Conservation (phyloP, 108 stramenopile genomes). For the Nitzschia palea region DNA sequence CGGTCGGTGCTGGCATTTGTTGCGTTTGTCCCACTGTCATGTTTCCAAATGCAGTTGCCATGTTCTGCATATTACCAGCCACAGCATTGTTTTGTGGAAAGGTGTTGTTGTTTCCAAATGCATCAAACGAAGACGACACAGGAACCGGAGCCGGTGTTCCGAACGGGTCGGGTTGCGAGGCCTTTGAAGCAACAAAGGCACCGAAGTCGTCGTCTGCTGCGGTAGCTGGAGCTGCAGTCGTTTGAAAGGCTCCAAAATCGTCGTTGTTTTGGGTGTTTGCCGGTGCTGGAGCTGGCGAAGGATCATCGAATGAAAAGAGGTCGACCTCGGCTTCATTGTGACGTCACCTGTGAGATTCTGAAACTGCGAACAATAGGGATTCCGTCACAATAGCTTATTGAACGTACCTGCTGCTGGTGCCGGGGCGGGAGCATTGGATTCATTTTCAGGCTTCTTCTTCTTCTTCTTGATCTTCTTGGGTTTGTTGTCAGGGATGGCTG, state of each 20-base stretch:
- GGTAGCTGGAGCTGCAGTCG: slow-evolving; percentile 38
- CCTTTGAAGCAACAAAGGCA: slow-evolving; percentile 33
- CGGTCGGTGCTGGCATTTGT: slow-evolving; percentile 1
- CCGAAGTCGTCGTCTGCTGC: slow-evolving; percentile 47
- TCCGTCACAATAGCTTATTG: not conserved
- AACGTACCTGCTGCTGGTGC: slow-evolving; percentile 51
- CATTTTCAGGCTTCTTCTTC: slow-evolving; percentile 59
- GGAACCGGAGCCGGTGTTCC: slow-evolving; percentile 34
- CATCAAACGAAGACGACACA: slow-evolving; percentile 53
- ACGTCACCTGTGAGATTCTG: no score
- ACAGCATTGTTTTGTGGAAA: slow-evolving; percentile 3
- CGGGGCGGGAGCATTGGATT: slow-evolving; percentile 26
- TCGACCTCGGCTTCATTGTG: slow-evolving; percentile 49
- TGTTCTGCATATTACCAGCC: slow-evolving; percentile 14
- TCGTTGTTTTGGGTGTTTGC: slow-evolving; percentile 10
- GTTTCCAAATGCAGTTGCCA: slow-evolving; percentile 37
- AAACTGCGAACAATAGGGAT: not conserved
- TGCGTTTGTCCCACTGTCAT: slow-evolving; percentile 30
- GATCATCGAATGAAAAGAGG: slow-evolving; percentile 67
- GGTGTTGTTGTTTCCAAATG: slow-evolving; percentile 40
- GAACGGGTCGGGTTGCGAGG: slow-evolving; percentile 33
- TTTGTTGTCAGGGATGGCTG: slow-evolving; percentile 59
- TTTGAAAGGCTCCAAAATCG: slow-evolving; percentile 35
- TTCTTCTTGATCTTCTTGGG: slow-evolving; percentile 75
- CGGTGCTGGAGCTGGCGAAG: slow-evolving; percentile 29